Evolutionary conservation across 2,329 filamentous ascomycete species (phyloP).

Genomic region (Aureobasidium leucospermi): DNA sequence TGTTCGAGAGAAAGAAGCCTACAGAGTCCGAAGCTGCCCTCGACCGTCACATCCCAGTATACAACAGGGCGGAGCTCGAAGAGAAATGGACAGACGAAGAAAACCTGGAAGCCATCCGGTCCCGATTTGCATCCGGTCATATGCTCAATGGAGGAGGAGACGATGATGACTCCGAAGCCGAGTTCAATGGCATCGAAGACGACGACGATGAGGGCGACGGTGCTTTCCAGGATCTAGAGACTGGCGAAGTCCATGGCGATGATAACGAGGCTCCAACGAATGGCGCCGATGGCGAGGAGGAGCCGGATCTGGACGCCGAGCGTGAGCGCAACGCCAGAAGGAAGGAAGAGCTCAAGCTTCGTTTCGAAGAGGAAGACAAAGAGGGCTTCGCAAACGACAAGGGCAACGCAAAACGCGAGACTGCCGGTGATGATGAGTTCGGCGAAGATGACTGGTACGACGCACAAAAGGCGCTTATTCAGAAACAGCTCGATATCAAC

Average conservation of each 20-base stretch:
- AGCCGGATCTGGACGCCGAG: conserved; percentile 68
- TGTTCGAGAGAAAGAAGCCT: conserved; percentile 52
- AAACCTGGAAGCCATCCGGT: conserved; percentile 65
- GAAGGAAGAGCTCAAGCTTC: conserved; percentile 88
- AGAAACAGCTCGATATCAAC: conserved; percentile 97
- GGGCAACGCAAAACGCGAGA: conserved; percentile 63
- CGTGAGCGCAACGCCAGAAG: conserved; percentile 81
- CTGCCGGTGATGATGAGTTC: conserved; percentile 64
- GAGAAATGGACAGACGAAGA: conserved; percentile 78
- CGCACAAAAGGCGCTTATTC: conserved; percentile 84
- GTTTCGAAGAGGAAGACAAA: conserved; percentile 97
- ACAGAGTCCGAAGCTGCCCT: conserved; percentile 49
- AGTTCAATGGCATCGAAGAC: conserved; percentile 39
- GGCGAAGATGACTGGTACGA: conserved; percentile 99
- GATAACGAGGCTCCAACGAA: conserved; percentile 34
- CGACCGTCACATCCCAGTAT: conserved; percentile 69
- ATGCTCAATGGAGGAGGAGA: conserved; percentile 43
- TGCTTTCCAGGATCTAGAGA: conserved; percentile 79
- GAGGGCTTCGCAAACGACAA: conserved; percentile 93
- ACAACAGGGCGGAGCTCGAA: conserved; percentile 74
- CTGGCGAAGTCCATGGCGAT: conserved; percentile 51
- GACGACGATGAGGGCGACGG: conserved; percentile 67
- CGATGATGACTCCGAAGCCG: conserved; percentile 49
- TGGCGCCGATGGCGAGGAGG: conserved; percentile 35
- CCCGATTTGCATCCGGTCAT: conserved; percentile 66